These are phyloP conservation scores for Abelmoschus esculentus DNA, from an alignment of 345 rosid genomes.

Conservation along the genomic window DNA sequence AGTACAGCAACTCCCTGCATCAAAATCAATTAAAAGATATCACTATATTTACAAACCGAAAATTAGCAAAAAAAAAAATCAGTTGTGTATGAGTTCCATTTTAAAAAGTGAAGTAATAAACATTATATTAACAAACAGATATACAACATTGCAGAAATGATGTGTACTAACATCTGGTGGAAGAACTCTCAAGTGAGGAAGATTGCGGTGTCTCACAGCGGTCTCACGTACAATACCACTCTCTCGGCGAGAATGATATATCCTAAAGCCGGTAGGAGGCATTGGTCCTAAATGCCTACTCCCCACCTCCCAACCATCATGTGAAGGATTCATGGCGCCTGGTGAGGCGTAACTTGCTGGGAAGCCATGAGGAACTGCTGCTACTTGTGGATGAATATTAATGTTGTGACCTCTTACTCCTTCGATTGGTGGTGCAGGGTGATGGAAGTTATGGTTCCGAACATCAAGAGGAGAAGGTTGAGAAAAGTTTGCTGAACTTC, in stretches of 20 bases:
- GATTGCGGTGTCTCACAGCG: conserved; percentile 35
- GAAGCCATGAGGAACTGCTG: conserved; percentile 31
- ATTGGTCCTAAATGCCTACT: conserved; percentile 40
- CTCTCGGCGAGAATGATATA: conserved; percentile 35
- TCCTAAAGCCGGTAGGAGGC: conserved; percentile 42
- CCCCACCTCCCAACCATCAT: conserved; percentile 43
- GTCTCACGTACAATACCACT: conserved; percentile 29
- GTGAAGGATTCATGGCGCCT: conserved; percentile 28
- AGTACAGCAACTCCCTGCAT: conserved; percentile 61
- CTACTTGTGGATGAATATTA: conserved; percentile 42
- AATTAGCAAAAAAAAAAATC: neutral
- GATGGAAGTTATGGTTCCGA: conserved; percentile 36
- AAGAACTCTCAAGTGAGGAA: conserved; percentile 49
- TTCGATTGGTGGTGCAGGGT: conserved; percentile 39
- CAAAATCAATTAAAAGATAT: conserved; percentile 6
- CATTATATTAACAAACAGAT: neutral
- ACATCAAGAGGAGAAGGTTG: conserved; percentile 33
- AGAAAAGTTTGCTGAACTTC: conserved; percentile 36
- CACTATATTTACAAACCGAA: neutral
- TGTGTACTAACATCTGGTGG: conserved; percentile 44
- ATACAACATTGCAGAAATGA: neutral
- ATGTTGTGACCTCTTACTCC: conserved; percentile 51
- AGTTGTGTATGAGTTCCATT: neutral
- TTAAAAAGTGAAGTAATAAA: neutral
- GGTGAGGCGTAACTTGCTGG: conserved; percentile 37